Percentiles rank a stretch among this genome's conserved stretches.
Evolutionary conservation across 805 yeast genomes (phyloP).

Genomic region (Candida quercuum): DNA sequence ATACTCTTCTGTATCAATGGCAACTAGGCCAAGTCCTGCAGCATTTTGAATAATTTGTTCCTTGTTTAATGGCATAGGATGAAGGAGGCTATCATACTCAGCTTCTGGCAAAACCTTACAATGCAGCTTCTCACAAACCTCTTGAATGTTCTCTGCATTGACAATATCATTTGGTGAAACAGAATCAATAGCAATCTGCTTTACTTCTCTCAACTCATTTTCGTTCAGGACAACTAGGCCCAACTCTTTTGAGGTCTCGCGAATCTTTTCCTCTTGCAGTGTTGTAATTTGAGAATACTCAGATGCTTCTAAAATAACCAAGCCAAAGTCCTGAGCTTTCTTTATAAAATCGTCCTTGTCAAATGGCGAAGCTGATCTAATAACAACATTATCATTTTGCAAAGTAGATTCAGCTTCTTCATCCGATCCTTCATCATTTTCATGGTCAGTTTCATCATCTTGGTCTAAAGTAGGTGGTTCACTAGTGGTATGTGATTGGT

Average conservation of each 20-base stretch:
- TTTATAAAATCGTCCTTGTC: constrained; percentile 5
- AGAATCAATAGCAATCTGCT: constrained; percentile 2
- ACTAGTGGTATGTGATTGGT: not conserved
- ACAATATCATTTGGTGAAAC: constrained; percentile 7
- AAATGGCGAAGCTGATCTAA: constrained; percentile 4
- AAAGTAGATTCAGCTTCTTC: constrained; percentile 6
- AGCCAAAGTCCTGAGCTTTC: constrained; percentile 16
- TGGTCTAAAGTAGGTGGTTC: constrained; percentile 3
- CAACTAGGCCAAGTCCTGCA: constrained; percentile 1
- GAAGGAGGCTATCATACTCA: too few relatives aligned
- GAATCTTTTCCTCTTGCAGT: constrained; percentile 13
- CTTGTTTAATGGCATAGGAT: too few relatives aligned
- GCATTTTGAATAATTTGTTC: not conserved
- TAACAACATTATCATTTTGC: constrained; percentile 9
- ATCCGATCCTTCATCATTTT: constrained; percentile 9
- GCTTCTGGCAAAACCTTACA: constrained; percentile 20
- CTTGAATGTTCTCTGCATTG: constrained; percentile 9
- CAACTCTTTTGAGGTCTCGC: constrained; percentile 12
- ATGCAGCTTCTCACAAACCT: constrained; percentile 8
- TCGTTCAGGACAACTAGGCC: constrained; percentile 12
- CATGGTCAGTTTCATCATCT: constrained; percentile 9
- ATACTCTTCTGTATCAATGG: constrained; percentile 2
- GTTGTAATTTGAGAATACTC: constrained; percentile 11
- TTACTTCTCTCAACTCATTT: constrained; percentile 6
- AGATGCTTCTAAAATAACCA: constrained; percentile 22